A percentile compares a stretch with the other conserved stretches of the same genome.
These are phyloP conservation scores for Colletotrichum simmondsii DNA, from an alignment of 2,329 filamentous ascomycete species.

Conservation along the genomic window DNA sequence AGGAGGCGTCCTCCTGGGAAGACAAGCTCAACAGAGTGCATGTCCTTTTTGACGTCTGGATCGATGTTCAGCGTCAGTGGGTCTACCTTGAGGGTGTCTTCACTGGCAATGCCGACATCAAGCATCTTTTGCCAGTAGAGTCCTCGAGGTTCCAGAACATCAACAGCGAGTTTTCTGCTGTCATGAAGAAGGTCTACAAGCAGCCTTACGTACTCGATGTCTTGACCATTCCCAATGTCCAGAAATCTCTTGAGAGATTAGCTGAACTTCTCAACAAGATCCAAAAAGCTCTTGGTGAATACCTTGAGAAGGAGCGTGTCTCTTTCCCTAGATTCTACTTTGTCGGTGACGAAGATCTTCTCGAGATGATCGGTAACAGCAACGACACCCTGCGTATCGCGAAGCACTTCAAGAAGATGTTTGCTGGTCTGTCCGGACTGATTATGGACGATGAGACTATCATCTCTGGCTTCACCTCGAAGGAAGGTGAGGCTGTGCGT, in stretches of 20 bases:
- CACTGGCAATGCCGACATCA: slow-evolving; percentile 98
- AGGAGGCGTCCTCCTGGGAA: slow-evolving; percentile 96
- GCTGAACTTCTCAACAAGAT: slow-evolving; percentile 99
- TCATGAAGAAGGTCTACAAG: slow-evolving; percentile 99
- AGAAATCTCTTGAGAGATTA: slow-evolving; percentile 93
- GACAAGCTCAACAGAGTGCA: slow-evolving; percentile 98
- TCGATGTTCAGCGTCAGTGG: slow-evolving; percentile 99
- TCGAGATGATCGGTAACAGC: slow-evolving; percentile 99
- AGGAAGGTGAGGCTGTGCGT: slow-evolving; percentile 89
- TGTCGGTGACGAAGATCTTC: slow-evolving; percentile 95
- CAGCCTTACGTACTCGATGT: slow-evolving; percentile 96
- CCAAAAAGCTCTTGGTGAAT: slow-evolving; percentile 97
- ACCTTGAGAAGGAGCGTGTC: slow-evolving; percentile 95
- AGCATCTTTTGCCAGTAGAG: slow-evolving; percentile 95
- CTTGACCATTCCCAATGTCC: slow-evolving; percentile 92
- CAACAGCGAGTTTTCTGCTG: slow-evolving; percentile 98
- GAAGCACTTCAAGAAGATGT: slow-evolving; percentile 99
- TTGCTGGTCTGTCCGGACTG: slow-evolving; percentile 92
- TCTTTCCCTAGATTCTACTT: slow-evolving; percentile 99
- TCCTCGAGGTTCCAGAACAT: slow-evolving; percentile 98
- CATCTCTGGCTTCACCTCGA: slow-evolving; percentile 93
- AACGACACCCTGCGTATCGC: slow-evolving; percentile 96
- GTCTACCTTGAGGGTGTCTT: slow-evolving; percentile 99
- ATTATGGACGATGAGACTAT: slow-evolving; percentile 90
- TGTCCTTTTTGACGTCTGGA: slow-evolving; percentile 99